phyloP scores from a whole-genome alignment of 306 rosid species.

The Gillenia trifoliata region DNA sequence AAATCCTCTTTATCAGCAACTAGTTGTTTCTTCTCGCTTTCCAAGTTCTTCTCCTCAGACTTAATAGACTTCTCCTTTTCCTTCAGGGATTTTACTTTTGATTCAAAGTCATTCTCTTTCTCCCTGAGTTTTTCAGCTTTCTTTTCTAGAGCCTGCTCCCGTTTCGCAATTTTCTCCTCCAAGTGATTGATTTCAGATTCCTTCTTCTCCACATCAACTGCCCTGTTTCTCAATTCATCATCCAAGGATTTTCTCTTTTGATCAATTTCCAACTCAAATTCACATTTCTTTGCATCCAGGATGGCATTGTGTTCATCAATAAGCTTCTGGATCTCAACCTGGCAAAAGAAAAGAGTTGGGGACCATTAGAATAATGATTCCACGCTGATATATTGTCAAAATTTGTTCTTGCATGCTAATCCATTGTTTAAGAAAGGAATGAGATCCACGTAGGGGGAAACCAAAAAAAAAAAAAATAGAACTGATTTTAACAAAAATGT shows the following conservation, averaged over 20 bases:
- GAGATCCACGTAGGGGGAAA: neutral
- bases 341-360: conserved; percentile 12
- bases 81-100: conserved; percentile 62
- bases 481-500: neutral
- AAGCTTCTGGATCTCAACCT: conserved; percentile 86
- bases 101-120: conserved; percentile 80
- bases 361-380: neutral
- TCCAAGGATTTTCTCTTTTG: conserved; percentile 73
- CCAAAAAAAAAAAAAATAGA: neutral
- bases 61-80: conserved; percentile 67
- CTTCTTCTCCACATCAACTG: conserved; percentile 71
- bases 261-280: conserved; percentile 74
- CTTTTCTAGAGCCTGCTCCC: conserved; percentile 83
- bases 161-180: conserved; percentile 77
- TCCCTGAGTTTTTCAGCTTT: conserved; percentile 79
- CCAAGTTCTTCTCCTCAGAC: conserved; percentile 63
- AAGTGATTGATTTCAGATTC: conserved; percentile 79
- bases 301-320: conserved; percentile 67
- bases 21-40: conserved; percentile 49
- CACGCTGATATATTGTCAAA: neutral
- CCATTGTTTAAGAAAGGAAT: neutral
- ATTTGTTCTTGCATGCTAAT: neutral
- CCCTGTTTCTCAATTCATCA: conserved; percentile 57
- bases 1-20: conserved; percentile 62
- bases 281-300: conserved; percentile 63